phyloP scores from a whole-genome alignment of 768 basidiomycete genomes.

The Amanita polypyramis region DNA sequence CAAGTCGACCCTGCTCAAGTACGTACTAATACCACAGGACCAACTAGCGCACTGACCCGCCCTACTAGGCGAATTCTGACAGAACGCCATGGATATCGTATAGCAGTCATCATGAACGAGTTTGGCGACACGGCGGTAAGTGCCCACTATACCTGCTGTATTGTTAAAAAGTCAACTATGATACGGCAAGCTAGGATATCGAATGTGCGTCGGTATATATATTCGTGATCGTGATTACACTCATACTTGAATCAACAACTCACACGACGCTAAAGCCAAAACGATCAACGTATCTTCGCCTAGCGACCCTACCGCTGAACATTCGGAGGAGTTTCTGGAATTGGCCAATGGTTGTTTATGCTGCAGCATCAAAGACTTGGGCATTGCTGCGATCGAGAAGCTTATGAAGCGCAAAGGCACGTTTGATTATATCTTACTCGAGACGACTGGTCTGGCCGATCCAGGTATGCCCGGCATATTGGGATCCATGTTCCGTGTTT shows the following conservation, averaged over 20 bases:
- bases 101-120: constrained; percentile 98
- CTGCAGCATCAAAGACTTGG: constrained; percentile 93
- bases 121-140: constrained; percentile 91
- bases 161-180: neutral
- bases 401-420: constrained; percentile 78
- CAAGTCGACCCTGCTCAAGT: constrained; percentile 88
- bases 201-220: constrained; percentile 65
- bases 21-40: too few species aligned
- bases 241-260: neutral
- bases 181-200: constrained; percentile 54
- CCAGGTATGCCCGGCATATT: constrained; percentile 44
- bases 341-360: constrained; percentile 97
- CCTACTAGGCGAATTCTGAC: constrained; percentile 70
- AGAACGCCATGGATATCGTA: constrained; percentile 87
- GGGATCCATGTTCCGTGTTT: neutral
- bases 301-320: constrained; percentile 49
- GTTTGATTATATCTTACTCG: constrained; percentile 92
- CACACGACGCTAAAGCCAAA: constrained; percentile 42
- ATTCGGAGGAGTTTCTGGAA: constrained; percentile 82
- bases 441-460: constrained; percentile 94
- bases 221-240: too few species aligned
- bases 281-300: constrained; percentile 72
- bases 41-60: too few species aligned
- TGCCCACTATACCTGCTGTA: constrained; percentile 9
- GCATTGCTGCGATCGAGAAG: constrained; percentile 88